Conservation (phyloP, 208 protist genomes). For the Lotmaria passim region DNA sequence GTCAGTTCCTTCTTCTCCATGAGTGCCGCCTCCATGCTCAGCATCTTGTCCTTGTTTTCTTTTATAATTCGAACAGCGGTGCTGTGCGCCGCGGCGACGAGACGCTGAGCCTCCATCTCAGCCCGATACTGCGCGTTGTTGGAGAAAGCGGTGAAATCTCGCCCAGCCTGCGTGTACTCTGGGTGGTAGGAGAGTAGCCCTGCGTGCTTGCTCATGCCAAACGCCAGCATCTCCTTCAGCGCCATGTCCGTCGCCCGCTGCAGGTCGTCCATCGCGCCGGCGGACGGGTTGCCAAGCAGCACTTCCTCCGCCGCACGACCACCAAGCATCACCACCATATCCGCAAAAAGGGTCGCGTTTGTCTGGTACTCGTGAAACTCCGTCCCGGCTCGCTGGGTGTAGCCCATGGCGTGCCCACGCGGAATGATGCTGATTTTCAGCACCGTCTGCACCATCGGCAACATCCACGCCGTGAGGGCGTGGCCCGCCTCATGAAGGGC, state of each 20-base stretch:
- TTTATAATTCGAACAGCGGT: constrained; percentile 61
- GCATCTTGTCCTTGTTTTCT: constrained; percentile 63
- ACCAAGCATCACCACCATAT: constrained; percentile 88
- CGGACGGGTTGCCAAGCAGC: constrained; percentile 89
- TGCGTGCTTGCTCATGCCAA: constrained; percentile 81
- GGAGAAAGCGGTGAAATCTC: constrained; percentile 85
- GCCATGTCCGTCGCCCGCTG: constrained; percentile 87
- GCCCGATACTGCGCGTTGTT: constrained; percentile 76
- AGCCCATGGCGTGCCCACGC: constrained; percentile 82
- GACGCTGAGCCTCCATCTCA: constrained; percentile 72
- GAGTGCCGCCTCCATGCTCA: constrained; percentile 52
- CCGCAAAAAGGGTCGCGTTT: constrained; percentile 84
- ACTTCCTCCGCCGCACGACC: constrained; percentile 87
- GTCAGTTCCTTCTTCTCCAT: constrained; percentile 84
- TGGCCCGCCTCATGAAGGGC: constrained; percentile 83
- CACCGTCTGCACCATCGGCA: constrained; percentile 74
- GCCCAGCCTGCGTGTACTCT: constrained; percentile 79
- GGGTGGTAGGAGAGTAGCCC: constrained; percentile 85
- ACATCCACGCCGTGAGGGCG: constrained; percentile 78
- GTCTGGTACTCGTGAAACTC: constrained; percentile 92
- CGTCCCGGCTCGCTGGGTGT: constrained; percentile 85
- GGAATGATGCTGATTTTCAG: constrained; percentile 88
- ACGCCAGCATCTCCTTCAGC: constrained; percentile 82
- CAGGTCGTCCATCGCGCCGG: constrained; percentile 89
- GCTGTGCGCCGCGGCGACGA: constrained; percentile 71